Evolutionary conservation across 805 yeast species (phyloP).

Genomic region (Clavispora phyllophila): DNA sequence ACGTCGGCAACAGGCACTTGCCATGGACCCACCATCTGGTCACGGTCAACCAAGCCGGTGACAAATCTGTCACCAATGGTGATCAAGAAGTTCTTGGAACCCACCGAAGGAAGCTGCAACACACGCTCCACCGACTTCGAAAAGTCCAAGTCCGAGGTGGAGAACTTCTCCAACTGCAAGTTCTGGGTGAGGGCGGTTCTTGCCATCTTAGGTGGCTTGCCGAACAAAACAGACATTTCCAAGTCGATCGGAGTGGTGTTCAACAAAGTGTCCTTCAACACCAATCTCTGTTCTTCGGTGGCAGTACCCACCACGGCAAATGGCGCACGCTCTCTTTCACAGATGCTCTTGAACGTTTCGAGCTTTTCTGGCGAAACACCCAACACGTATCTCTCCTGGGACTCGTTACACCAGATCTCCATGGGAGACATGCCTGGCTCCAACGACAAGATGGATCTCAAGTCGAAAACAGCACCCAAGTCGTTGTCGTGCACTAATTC

Average conservation of each 20-base stretch:
- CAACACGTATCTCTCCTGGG: constrained; percentile 95
- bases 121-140: constrained; percentile 76
- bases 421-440: constrained; percentile 99
- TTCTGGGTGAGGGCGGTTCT: constrained; percentile 64
- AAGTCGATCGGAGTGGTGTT: constrained; percentile 88
- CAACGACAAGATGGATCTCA: constrained; percentile 81
- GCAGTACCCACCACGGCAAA: constrained; percentile 95
- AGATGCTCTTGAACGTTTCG: constrained; percentile 65
- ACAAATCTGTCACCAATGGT: constrained; percentile 99
- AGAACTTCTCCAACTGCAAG: constrained; percentile 42
- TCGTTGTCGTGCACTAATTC: constrained; percentile 97
- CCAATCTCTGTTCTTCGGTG: constrained; percentile 75
- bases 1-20: constrained; percentile 98
- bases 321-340: constrained; percentile 94
- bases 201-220: constrained; percentile 95
- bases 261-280: constrained; percentile 74
- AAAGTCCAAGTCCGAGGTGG: constrained; percentile 33
- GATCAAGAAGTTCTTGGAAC: constrained; percentile 87
- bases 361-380: constrained; percentile 83
- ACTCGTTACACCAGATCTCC: constrained; percentile 99
- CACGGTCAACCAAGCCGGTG: constrained; percentile 94
- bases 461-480: constrained; percentile 88
- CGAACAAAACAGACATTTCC: constrained; percentile 91
- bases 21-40: constrained; percentile 99
- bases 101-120: constrained; percentile 86